These are phyloP conservation scores for Plasmopara viticola DNA, from an alignment of 352 stramenopile species.

Conservation along the genomic window DNA sequence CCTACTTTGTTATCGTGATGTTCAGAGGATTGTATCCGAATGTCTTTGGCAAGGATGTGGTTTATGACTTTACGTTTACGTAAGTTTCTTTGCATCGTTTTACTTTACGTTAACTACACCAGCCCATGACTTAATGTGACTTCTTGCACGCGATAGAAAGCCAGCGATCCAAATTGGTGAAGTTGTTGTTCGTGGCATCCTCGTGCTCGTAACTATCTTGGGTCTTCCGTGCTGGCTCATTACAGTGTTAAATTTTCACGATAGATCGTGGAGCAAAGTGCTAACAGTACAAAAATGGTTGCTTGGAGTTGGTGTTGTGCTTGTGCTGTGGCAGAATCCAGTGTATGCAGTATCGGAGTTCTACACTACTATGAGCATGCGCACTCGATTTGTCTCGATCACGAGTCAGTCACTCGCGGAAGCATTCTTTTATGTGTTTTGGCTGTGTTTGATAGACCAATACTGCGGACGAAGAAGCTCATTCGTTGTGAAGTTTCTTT, in stretches of 20 bases:
- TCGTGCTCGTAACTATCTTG: slow-evolving; percentile 57
- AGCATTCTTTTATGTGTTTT: slow-evolving; percentile 74
- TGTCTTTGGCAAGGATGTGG: slow-evolving; percentile 49
- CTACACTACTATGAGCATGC: slow-evolving; percentile 42
- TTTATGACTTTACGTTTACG: slow-evolving; percentile 80
- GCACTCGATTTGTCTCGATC: slow-evolving; percentile 60
- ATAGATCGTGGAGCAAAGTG: slow-evolving; percentile 40
- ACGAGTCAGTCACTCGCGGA: slow-evolving; percentile 65
- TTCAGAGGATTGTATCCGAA: slow-evolving; percentile 77
- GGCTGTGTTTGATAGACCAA: slow-evolving; percentile 77
- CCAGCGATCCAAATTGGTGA: slow-evolving; percentile 63
- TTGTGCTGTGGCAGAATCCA: slow-evolving; percentile 82
- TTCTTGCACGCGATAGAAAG: slow-evolving; percentile 35
- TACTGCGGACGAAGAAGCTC: slow-evolving; percentile 37
- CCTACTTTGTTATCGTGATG: slow-evolving; percentile 52
- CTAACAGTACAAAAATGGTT: slow-evolving; percentile 72
- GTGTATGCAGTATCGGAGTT: slow-evolving; percentile 61
- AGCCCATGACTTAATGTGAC: not conserved
- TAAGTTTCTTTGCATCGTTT: slow-evolving; percentile 23
- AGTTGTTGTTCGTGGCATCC: slow-evolving; percentile 47
- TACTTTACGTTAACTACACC: not conserved
- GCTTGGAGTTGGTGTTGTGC: slow-evolving; percentile 53
- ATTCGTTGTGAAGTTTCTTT: slow-evolving; percentile 23
- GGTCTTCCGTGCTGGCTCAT: slow-evolving; percentile 71
- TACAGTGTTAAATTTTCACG: slow-evolving; percentile 47